Evolutionary conservation across 208 protist species (phyloP), one percentile per base, ranked within the genome.

Genomic region (Leishmania lainsoni): DNA sequence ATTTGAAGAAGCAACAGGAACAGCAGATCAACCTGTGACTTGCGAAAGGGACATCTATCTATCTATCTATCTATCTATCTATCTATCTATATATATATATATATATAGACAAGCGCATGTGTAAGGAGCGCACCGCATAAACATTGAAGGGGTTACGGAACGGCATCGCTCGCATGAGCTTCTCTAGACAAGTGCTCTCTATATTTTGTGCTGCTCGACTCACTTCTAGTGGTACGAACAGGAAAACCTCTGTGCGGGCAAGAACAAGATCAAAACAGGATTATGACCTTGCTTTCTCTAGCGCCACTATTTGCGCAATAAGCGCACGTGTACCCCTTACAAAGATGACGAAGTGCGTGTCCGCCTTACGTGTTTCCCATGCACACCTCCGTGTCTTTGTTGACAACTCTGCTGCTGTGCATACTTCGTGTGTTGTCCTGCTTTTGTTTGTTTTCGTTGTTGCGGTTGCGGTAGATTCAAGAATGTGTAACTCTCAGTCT

Each of bases 1-100:
- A 78, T 26, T 32, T 87, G 63, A 75, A 84, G 65, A 48, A 79
- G 65, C 61, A 83, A 78, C 85, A 88, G 71, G 76, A 89, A 32
- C 56, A 69, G 39, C 84, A 87, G 72, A 73, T 84, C 29, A 78
- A 68, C 14, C 63, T 83, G 54, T 86, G 77, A 35, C 10, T n/a
- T 32, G 29, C 59, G n/a, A 8, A 8, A 6, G 0, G 12, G 20
- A 66, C 22, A 22, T 10, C 17, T 35, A 17, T 16, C 1, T 16
- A n/a, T 8, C 9, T 10, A 39, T 10, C 2, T n/a, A 10, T 5
- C 17, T 35, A 17, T 16, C 1, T 16, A n/a, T 8, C 9, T 10
- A 39, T 10, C 2, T n/a, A 10, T 5, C n/a, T n/a, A 29, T 35
- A 17, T 16, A 5, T 16, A n/a, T 8, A 32, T 10, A 39, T 10